Evolutionary conservation across 192 early-diverging fungal species (phyloP).

Genomic region (Dissophora globulifera): DNA sequence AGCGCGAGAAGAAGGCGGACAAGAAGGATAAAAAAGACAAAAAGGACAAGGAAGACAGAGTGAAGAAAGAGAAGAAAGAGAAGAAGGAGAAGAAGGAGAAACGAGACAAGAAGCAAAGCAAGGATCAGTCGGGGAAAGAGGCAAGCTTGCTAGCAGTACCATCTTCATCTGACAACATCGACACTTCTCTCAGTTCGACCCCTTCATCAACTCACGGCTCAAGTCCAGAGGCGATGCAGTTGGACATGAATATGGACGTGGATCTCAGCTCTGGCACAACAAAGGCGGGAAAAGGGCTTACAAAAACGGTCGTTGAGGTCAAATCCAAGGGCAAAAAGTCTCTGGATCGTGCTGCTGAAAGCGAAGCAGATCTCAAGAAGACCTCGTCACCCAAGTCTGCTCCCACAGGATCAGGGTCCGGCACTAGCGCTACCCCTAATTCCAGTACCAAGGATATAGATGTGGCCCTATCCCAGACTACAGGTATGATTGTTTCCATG

Average conservation of each 20-base stretch:
- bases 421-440: too few species aligned
- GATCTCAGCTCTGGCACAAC: background rate
- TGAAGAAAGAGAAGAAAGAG: constrained; percentile 32
- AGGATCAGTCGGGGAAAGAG: background rate
- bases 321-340: constrained; percentile 6
- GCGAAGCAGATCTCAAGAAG: constrained; percentile 6
- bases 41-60: constrained; percentile 11
- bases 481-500: too few species aligned
- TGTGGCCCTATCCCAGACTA: too few species aligned
- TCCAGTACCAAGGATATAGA: too few species aligned
- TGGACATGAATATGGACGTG: constrained; percentile 12
- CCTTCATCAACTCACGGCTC: background rate
- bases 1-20: background rate
- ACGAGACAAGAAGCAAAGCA: constrained; percentile 22
- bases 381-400: too few species aligned
- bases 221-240: background rate
- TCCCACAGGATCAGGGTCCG: too few species aligned
- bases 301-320: background rate
- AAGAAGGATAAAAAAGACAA: constrained; percentile 9
- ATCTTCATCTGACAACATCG: background rate
- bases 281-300: background rate
- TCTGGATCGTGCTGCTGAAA: background rate
- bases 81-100: constrained; percentile 21
- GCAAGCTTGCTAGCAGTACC: too few species aligned
- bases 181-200: background rate